phyloP scores from a whole-genome alignment of 768 basidiomycete genomes.

The Russula earlei region DNA sequence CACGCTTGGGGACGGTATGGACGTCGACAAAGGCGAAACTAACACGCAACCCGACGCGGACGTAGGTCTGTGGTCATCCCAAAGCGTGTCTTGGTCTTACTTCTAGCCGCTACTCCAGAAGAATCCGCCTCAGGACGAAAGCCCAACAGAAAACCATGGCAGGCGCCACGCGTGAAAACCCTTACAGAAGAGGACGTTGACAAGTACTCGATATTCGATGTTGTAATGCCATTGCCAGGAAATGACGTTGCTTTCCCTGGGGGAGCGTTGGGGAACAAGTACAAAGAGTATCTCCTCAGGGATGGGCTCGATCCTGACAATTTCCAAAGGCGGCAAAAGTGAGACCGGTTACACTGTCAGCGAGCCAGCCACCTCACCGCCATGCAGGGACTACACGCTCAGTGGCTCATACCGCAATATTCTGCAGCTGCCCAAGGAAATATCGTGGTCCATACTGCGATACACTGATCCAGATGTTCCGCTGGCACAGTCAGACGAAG shows the following conservation, averaged over 20 bases:
- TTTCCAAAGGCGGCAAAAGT: constrained; percentile 87
- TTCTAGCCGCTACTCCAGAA: constrained; percentile 4
- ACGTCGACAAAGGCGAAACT: constrained; percentile 26
- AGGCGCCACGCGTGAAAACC: constrained; percentile 63
- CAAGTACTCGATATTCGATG: constrained; percentile 85
- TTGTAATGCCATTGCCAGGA: constrained; percentile 95
- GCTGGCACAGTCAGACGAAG: constrained; percentile 92
- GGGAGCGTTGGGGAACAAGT: constrained; percentile 77
- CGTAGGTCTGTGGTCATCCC: neutral
- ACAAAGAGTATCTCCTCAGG: constrained; percentile 65
- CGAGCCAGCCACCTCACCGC: neutral
- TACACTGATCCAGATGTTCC: constrained; percentile 93
- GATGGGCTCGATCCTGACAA: constrained; percentile 90
- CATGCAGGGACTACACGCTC: constrained; percentile 75
- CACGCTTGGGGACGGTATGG: constrained; percentile 25
- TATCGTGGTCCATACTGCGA: constrained; percentile 72
- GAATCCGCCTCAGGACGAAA: constrained; percentile 12
- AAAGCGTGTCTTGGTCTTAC: neutral
- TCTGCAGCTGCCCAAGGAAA: constrained; percentile 70
- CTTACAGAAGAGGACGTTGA: constrained; percentile 69
- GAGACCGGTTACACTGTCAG: constrained; percentile 22
- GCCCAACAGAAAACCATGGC: constrained; percentile 43
- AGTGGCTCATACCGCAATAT: constrained; percentile 92
- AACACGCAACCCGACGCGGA: constrained; percentile 23
- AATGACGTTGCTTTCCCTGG: constrained; percentile 90